These are phyloP conservation scores for Phialophora macrospora DNA, from an alignment of 2,329 filamentous ascomycete genomes.

Conservation along the genomic window DNA sequence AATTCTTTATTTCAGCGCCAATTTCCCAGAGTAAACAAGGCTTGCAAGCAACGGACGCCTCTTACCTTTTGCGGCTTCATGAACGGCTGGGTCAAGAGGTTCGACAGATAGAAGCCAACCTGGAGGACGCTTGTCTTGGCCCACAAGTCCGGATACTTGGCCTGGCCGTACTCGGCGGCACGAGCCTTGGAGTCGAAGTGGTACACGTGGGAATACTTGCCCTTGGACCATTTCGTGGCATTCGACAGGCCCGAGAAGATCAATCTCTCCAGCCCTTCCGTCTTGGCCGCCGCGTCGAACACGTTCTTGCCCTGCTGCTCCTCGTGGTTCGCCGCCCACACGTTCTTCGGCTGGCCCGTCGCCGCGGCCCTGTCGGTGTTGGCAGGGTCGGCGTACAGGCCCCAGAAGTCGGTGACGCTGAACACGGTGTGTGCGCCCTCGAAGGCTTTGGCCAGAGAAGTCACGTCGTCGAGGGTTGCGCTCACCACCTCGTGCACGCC, in stretches of 20 bases:
- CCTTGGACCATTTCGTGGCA: constrained; percentile 54
- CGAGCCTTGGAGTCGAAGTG: constrained; percentile 61
- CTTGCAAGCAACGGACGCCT: too few species aligned
- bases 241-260: constrained; percentile 59
- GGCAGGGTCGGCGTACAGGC: constrained; percentile 55
- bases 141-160: constrained; percentile 52
- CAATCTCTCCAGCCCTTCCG: constrained; percentile 53
- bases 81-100: constrained; percentile 8
- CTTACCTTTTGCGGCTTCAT: constrained; percentile 23
- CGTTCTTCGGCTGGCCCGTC: constrained; percentile 39
- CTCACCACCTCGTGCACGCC: constrained; percentile 42
- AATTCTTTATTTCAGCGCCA: too few species aligned
- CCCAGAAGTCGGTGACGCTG: constrained; percentile 62
- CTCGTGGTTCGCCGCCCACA: constrained; percentile 57
- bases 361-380: constrained; percentile 36
- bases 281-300: constrained; percentile 57
- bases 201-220: constrained; percentile 56
- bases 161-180: constrained; percentile 52
- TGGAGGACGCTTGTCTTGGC: constrained; percentile 51
- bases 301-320: constrained; percentile 61
- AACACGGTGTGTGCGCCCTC: constrained; percentile 58
- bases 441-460: constrained; percentile 43
- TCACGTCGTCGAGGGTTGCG: constrained; percentile 42
- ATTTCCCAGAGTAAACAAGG: background rate
- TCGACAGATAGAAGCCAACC: constrained; percentile 24